Evolutionary conservation across 2,329 filamentous ascomycete genomes (phyloP), one percentile per base, ranked within the genome.

Genomic region (Metarhizium album): DNA sequence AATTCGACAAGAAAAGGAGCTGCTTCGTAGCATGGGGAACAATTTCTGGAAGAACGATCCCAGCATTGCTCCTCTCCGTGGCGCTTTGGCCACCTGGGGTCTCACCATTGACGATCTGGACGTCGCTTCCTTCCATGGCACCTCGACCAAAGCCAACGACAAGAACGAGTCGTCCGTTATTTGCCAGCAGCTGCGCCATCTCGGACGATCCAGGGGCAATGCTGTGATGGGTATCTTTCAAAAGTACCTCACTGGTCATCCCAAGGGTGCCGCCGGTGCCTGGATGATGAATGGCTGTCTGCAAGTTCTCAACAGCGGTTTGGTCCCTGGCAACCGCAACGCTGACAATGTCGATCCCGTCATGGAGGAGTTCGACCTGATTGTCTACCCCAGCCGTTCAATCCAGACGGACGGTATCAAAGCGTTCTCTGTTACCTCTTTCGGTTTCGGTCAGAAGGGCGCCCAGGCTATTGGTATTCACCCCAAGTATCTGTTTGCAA

Each of bases 221-320:
- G 90, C 93, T 31, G 77, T 98, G 14, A 73, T 97, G 57, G 93
- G 90, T 75, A 90, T 98, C 67, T 98, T 97, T 86, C 93, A 98
- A 74, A 98, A 98, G 73, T 97, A 94, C 70, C 83, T 98, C 55
- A 98, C 94, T 50, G 93, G 93, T 70, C 93, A 98, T 68, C 93
- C 93, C 63, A 98, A 98, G 83, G 93, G 93, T 84, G 91, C 93
- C 62, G 93, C 93, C 54, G 93, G 93, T 76, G 93, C 91, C 46
- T 98, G 93, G 90, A 98, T 98, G 93, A 84, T 98, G 80, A 98
- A 98, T 76, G 93, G 93, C 58, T 93, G 88, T 68, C 75, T 98
- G 67, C 93, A 98, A 70, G 89, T 96, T 45, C 81, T 98, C 61
- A 95, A 97, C 76, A 85, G 80, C 48, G 93, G 93, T 64, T 76